Base-by-base conservation (phyloP, 352 stramenopile genomes). In the Halophytophthora polymorphica region DNA sequence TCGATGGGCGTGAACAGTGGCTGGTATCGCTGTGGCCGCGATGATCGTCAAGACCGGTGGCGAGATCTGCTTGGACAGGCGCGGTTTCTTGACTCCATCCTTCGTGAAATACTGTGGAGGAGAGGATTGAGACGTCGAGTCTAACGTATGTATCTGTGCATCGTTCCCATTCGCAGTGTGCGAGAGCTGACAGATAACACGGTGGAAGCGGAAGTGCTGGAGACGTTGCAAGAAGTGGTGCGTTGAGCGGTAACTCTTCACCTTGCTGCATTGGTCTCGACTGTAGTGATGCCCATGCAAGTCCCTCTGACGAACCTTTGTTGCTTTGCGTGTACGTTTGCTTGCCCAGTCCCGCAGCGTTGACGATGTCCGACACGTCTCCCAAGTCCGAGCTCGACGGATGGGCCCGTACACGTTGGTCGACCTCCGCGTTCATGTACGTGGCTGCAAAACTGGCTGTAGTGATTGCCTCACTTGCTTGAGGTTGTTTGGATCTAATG, bases 1-100 rank as follows among this genome's bases (percentile, higher is more conserved):
- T 2, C 25, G 45, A 10, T 33, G 17, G 3, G 14, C 19, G 15
- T 22, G 29, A 34, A 23, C 37, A 84, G 83, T 88, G 41, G 86
- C 85, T 35, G 86, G 85, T 29, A 83, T 94, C 42, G 66, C 87
- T 15, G 88, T 96, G 11, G 83, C 85, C 34, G 77, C 76, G 6
- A 96, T 96, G 85, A 95, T 96, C 44, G 69, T 90, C 38, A 94
- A 91, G 61, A 93, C 84, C 1, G 86, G 86, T n/a, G 69, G 68
- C 8, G 75, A 92, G 33, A 88, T 96, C 44, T 88, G 80, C 44
- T 59, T 92, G 21, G 80, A 94, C 53, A 93, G 83, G 76, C 84
- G 49, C 6, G 25, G 22, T 2, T 25, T 14, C 17, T 53, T 37
- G 25, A 10, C 25, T 40, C 2, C 34, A 19, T 34, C 31, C 22